Evolutionary conservation across 2,329 filamentous ascomycete species (phyloP), one percentile per base, ranked within the genome.

Genomic region (Exophiala alcalophila): DNA sequence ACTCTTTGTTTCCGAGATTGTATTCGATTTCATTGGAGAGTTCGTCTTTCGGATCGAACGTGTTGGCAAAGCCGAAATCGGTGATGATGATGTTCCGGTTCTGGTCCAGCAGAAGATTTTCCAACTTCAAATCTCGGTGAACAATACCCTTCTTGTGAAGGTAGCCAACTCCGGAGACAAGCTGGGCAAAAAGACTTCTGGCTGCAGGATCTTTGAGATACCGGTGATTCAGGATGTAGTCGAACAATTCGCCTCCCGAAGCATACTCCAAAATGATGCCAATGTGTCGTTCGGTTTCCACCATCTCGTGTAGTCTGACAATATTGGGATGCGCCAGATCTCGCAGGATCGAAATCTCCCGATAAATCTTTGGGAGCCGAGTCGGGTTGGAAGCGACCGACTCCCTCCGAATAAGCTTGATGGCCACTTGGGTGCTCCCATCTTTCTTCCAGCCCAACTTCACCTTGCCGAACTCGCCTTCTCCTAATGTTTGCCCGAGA

Each of bases 31-130:
- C 90, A 47, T 95, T 88, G 4, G 79, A 80, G 26, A 98, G 75
- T 63, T 96, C 89, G 60, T 98, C 92, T 24, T 73, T 70, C 0
- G 92, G 80, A 60, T 96, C 86, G 61, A 98, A 98, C 0, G 90
- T 97, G 66, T 98, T 98, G 56, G 92, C 92, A 63, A 98, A 98
- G 12, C 92, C 92, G 67, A 98, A 98, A 68, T 98, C 92, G 11
- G 92, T 98, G 61, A 98, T 98, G 68, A 98, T 98, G 61, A 98
- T 97, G 71, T 98, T 98, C 52, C 89, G 84, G 62, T 98, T 96
- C 51, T 91, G 84, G 67, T 98, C 92, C 37, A 98, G 76, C 25
- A 98, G 76, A 58, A 98, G 66, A 61, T 98, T 98, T 68, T 98
- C 92, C 32, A 98, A 75, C 69, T 98, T 98, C 54, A 98, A 69